phyloP scores from a whole-genome alignment of 225 moss, liverwort and hornwort genomes.

The Takakia lepidozioides region DNA sequence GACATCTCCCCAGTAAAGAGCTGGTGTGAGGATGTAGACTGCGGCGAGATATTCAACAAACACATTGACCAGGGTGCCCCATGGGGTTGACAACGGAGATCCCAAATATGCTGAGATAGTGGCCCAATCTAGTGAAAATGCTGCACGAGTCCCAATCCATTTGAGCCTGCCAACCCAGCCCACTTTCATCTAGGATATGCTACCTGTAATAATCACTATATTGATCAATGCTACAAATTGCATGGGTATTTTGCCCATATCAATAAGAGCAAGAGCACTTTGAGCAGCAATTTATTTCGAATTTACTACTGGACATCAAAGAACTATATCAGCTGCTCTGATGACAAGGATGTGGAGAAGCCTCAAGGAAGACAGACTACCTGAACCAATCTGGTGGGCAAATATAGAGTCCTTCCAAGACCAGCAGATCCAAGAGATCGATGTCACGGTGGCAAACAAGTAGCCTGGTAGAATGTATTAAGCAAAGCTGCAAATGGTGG shows the following conservation, averaged over 20 bases:
- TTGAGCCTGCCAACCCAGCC: constrained; percentile 25
- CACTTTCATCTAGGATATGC: constrained; percentile 2
- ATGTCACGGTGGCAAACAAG: constrained; percentile 21
- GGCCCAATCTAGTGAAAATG: constrained; percentile 66
- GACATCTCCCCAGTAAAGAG: constrained; percentile 31
- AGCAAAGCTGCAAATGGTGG: constrained; percentile 20
- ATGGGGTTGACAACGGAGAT: constrained; percentile 66
- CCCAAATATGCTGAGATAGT: constrained; percentile 59
- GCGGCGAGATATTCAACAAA: constrained; percentile 49
- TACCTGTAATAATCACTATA: not conserved
- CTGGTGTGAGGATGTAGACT: constrained; percentile 42
- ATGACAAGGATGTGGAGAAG: constrained; percentile 17
- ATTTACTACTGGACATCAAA: constrained; percentile 5
- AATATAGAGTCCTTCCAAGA: constrained; percentile 25
- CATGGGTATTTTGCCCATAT: too few relatives aligned
- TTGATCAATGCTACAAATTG: constrained; percentile 1
- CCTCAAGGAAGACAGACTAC: constrained; percentile 16
- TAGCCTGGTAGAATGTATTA: constrained; percentile 32
- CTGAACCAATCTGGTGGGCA: constrained; percentile 33
- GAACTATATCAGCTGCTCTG: constrained; percentile 24
- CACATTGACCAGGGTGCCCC: constrained; percentile 60
- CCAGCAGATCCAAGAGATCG: constrained; percentile 35
- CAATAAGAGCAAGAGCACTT: not conserved
- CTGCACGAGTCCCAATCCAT: constrained; percentile 54
- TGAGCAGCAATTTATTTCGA: constrained; percentile 13